Evolutionary conservation across 106 monocot genomes (phyloP).

Genomic region (Dendrobium nobile): DNA sequence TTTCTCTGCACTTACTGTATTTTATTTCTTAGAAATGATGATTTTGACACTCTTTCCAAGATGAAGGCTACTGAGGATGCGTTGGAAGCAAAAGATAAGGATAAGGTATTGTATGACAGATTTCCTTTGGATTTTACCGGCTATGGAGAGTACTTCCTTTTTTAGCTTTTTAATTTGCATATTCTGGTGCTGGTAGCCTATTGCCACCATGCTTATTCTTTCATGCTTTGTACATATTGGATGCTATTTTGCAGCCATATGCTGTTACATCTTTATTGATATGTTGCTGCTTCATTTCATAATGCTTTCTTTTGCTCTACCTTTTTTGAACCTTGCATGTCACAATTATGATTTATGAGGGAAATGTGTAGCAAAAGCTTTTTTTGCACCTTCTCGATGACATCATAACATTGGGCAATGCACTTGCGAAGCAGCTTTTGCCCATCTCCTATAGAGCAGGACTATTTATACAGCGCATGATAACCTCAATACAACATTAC

Average conservation of each 20-base stretch:
- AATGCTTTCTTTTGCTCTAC: not conserved
- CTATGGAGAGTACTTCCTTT: not conserved
- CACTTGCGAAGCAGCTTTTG: not conserved
- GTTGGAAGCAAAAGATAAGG: constrained; percentile 49
- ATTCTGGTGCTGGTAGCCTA: not conserved
- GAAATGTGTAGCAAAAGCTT: not conserved
- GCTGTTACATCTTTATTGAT: not conserved
- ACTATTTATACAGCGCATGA: not conserved
- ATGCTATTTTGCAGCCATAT: not conserved
- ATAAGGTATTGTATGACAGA: constrained; percentile 11
- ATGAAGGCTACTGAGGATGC: constrained; percentile 54
- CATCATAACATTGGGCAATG: not conserved
- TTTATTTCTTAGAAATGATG: constrained; percentile 22
- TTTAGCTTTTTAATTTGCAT: not conserved
- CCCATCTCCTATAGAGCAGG: not conserved
- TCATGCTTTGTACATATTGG: not conserved
- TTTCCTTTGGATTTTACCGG: not conserved
- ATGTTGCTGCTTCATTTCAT: not conserved
- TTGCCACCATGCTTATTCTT: not conserved
- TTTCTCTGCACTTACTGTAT: not conserved
- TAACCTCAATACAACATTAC: not conserved
- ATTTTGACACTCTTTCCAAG: constrained; percentile 42
- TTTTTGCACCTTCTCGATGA: not conserved
- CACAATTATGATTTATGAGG: not conserved
- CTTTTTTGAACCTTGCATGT: not conserved